Conservation (phyloP, 495 filamentous ascomycete genomes). For the Baudoinia panamericana region DNA sequence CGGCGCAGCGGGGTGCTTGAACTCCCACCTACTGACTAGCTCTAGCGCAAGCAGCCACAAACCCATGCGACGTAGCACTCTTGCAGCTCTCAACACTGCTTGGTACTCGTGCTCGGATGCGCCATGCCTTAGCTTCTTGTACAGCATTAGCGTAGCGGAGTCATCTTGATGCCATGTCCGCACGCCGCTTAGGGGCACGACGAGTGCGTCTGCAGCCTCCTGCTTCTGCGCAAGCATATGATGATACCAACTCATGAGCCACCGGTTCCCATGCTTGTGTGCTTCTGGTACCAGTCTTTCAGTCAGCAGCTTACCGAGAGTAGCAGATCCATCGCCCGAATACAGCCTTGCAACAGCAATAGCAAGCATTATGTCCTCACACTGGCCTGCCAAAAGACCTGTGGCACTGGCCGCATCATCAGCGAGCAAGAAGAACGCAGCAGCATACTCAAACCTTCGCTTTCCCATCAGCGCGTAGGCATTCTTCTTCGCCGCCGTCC, state of each 20-base stretch:
- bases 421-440: slow-evolving; percentile 87
- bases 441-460: slow-evolving; percentile 87
- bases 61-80: slow-evolving; percentile 87
- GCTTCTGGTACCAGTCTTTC: slow-evolving; percentile 71
- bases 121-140: slow-evolving; percentile 56
- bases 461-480: slow-evolving; percentile 93
- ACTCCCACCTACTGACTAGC: slow-evolving; percentile 71
- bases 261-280: slow-evolving; percentile 69
- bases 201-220: slow-evolving; percentile 74
- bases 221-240: slow-evolving; percentile 79
- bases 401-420: slow-evolving; percentile 75
- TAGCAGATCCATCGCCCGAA: slow-evolving; percentile 69
- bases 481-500: slow-evolving; percentile 85
- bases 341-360: slow-evolving; percentile 81
- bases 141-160: slow-evolving; percentile 74
- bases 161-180: slow-evolving; percentile 34
- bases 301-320: slow-evolving; percentile 59
- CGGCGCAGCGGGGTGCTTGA: slow-evolving; percentile 25
- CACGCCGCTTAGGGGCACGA: slow-evolving; percentile 35
- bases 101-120: slow-evolving; percentile 65
- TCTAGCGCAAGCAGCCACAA: slow-evolving; percentile 88
- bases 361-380: slow-evolving; percentile 80
- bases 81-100: slow-evolving; percentile 78
- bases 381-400: slow-evolving; percentile 67
- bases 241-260: slow-evolving; percentile 92